Evolutionary conservation across 768 basidiomycete genomes (phyloP), one percentile per base, ranked within the genome.

Genomic region (Coprinopsis sp.): DNA sequence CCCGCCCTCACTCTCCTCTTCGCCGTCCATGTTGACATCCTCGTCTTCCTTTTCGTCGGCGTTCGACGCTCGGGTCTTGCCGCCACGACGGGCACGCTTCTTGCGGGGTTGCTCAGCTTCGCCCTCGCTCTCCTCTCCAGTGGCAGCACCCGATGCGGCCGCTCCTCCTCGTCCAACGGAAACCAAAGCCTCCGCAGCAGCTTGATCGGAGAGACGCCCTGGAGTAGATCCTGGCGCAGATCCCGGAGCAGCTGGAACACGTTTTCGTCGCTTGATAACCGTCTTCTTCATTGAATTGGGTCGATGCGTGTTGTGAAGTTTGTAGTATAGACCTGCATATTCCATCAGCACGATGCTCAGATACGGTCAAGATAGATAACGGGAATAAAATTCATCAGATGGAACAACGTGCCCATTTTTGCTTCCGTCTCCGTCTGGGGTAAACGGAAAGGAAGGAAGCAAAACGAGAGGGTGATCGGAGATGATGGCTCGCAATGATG

Each of bases 221-320:
- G 59, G 53, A 25, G 60, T 51, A 45, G 45, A 54, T 37, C 62
- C 56, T 22, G 58, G 56, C 22, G 49, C 57, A 21, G 57, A 65
- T 7, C 69, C 76, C 16, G 87, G 81, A 33, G 94, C 91, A 41
- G 95, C 94, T 28, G 96, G 93, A 33, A 99, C 94, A 55, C 96
- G 85, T 69, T 98, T 98, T 54, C 96, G 77, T 27, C 96, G 81
- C 71, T 99, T 99, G 77, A 99, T 99, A 55, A 96, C 91, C 3
- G 91, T 88, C 74, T 98, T 97, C 69, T 96, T 98, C 93, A 99
- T 95, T 52, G 92, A 91, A 54, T 93, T 94, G 30, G 96, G 96
- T 29, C 96, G 82, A 58, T 97, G 93, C 2, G 90, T 91, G 38
- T 93, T 92, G 70, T 99, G 96, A 11, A 99, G 78, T 68, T 99